Percentiles rank a stretch among this genome's conserved stretches.
Conservation (phyloP, 2,329 filamentous ascomycete genomes). For the Cercospora sojina region DNA sequence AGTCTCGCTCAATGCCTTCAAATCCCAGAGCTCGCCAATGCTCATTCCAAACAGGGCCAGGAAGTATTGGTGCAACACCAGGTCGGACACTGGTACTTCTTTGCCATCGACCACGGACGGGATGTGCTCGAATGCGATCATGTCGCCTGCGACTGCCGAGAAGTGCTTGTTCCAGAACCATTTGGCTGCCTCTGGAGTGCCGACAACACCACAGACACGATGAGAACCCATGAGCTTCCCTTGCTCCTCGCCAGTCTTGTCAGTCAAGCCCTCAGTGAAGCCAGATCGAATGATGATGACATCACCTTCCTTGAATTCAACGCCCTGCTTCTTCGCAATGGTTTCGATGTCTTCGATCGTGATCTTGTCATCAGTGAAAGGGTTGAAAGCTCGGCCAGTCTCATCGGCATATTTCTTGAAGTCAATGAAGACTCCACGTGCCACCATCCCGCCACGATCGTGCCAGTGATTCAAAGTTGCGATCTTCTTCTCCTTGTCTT, state of each 20-base stretch:
- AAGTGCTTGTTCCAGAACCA: slow-evolving; percentile 62
- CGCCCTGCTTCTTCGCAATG: slow-evolving; percentile 47
- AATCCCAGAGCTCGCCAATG: slow-evolving; percentile 50
- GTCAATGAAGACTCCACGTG: slow-evolving; percentile 58
- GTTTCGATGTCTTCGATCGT: slow-evolving; percentile 45
- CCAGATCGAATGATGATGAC: slow-evolving; percentile 59
- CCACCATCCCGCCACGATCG: slow-evolving; percentile 53
- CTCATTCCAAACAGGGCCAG: slow-evolving; percentile 45
- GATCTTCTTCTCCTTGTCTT: slow-evolving; percentile 30
- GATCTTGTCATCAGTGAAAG: slow-evolving; percentile 51
- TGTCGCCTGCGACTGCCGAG: slow-evolving; percentile 58
- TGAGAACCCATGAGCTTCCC: slow-evolving; percentile 44
- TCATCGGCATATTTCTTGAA: slow-evolving; percentile 58
- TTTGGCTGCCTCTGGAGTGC: slow-evolving; percentile 49
- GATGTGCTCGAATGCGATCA: slow-evolving; percentile 52
- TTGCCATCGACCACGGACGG: slow-evolving; percentile 35
- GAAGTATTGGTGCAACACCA: slow-evolving; percentile 44
- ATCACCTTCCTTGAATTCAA: slow-evolving; percentile 51
- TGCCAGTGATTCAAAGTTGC: slow-evolving; percentile 51
- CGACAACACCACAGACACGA: slow-evolving; percentile 44
- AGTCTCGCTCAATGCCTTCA: slow-evolving; percentile 43
- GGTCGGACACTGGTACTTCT: slow-evolving; percentile 26
- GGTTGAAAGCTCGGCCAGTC: slow-evolving; percentile 57
- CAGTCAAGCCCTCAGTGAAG: slow-evolving; percentile 49
- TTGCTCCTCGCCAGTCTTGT: slow-evolving; percentile 41